Base-by-base conservation (phyloP, 2,329 filamentous ascomycete genomes). In the Aspergillus terreus region DNA sequence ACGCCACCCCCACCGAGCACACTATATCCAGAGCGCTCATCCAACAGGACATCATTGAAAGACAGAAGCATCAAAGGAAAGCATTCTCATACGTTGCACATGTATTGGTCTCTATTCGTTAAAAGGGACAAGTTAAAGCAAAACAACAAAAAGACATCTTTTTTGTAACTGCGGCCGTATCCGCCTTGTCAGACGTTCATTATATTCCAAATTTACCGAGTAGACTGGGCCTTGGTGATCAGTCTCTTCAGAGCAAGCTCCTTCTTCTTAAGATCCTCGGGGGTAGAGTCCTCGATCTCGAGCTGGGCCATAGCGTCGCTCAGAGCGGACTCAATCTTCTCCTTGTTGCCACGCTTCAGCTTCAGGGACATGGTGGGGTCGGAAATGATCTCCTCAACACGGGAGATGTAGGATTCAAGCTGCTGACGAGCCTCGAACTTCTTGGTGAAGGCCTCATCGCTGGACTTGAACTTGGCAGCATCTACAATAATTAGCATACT, bases 191-290 rank as follows among this genome's bases (percentile, higher is more conserved):
- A 6, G 19, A 32, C 17, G 25, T 15, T 36, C 38, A 19, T 23
- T 50, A 25, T 27, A 41, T 36, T 27, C 38, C 41, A 43, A 15
- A 52, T 73, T 85, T 92, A 95, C 77, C 90, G 86, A 71, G 90
- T 92, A 61, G 90, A 86, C 90, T 95, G 95, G 68, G 89, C 92
- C 88, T 97, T 99, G 78, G 94, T 99, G 68, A 99, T 92, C 65
- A 95, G 84, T 71, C 94, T 84, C 90, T 97, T 99, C 61, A 99
- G 84, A 56, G 91, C 91, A 63, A 99, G 82, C 83, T 99, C 94
- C 87, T 96, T 95, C 90, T 97, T 97, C 90, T 95, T 97, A 66
- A 99, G 82, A 73, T 99, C 94, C 66, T 99, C 95, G 56, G 91
- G 88, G 58, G 80, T 78, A 52, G 90, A 89, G 65, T 99, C 95